Base-by-base conservation (phyloP, 441 rosid genomes). In the Iberis amara region DNA sequence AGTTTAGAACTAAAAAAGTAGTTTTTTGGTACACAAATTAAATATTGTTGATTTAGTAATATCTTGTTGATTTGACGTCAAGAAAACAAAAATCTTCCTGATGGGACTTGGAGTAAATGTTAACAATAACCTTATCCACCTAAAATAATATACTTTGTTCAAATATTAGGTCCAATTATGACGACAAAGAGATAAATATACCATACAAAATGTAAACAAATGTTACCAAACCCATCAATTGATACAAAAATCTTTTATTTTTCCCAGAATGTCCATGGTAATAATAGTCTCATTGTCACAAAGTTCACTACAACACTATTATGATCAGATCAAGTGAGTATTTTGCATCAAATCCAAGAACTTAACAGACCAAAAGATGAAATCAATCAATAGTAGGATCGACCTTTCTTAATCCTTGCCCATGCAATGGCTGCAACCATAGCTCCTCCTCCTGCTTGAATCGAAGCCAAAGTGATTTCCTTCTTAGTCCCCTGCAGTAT, bases 371-470 rank as follows among this genome's bases (percentile, higher is more conserved):
- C 8, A 32, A 10, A 14, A 18, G 21, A 54, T 8, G 14, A 27
- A 54, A n/a, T 12, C 47, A n/a, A 4, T 54, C 65, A 86, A 37
- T 76, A 59, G 3, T 74, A 68, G 57, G 81, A 61, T 3, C 76
- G 74, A 31, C 81, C 79, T 56, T 65, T 76, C 75, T 67, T 66
- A 7, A 79, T 53, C 52, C 71, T 73, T 12, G 69, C 67, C 79
- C 83, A 85, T 14, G 83, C 79, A 15, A 87, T 12, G 4, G 79
- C 85, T 7, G 88, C 94, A 73, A 75, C 90, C 11, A 79, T 78
- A 9, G 21, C 21, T 18, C 21, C 21, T 18, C 21, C 21, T 18
- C 21, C 21, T 64, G 75, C 45, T 52, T 82, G 81, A 53, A 76
- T 83, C 7, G 85, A 72, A 40, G 82, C 78, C 1, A 80, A 18